Evolutionary conservation across 1,284 basidiomycete species (phyloP), one percentile per base, ranked within the genome.

Genomic region (Neolentinus lepideus): DNA sequence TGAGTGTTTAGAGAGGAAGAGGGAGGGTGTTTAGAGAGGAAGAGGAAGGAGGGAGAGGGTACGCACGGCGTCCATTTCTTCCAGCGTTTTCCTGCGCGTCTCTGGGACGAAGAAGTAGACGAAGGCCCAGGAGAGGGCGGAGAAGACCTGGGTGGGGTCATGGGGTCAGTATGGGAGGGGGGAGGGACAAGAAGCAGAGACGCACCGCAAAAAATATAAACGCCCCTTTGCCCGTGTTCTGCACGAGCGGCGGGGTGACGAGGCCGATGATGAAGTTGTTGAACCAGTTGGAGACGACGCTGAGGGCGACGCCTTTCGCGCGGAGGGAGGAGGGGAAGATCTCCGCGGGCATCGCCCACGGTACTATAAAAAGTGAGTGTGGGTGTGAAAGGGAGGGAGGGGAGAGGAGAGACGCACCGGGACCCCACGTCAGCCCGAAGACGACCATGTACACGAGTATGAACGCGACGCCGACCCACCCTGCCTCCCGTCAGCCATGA

Each of bases 181-280:
- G n/a, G n/a, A n/a, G n/a, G n/a, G n/a, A n/a, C 22, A 14, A 6
- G 14, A 35, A 53, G 12, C n/a, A 11, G 10, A 25, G 24, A 50
- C 27, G 14, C 16, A 31, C 24, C 24, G 24, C 24, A n/a, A 50
- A 50, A n/a, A 26, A 50, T 31, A 53, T 53, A 27, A 53, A 53
- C 12, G 33, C 29, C 11, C 22, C 31, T 16, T 52, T 22, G 51
- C 31, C 19, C 16, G 51, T 33, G 12, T 52, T 12, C 51, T 52
- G 25, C 26, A 52, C 51, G 29, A 52, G 29, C 26, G 24, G 26
- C 25, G 51, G 51, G 25, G 51, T 52, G 51, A 33, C 14, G 8
- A 52, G 29, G 16, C 26, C 51, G 29, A 52, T 33, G 26, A 33
- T 21, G 21, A 52, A 52, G 51, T 52, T 52, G 51, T 52, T 52